phyloP scores from a whole-genome alignment of 2,329 filamentous ascomycete genomes.

The Fusarium sp. region DNA sequence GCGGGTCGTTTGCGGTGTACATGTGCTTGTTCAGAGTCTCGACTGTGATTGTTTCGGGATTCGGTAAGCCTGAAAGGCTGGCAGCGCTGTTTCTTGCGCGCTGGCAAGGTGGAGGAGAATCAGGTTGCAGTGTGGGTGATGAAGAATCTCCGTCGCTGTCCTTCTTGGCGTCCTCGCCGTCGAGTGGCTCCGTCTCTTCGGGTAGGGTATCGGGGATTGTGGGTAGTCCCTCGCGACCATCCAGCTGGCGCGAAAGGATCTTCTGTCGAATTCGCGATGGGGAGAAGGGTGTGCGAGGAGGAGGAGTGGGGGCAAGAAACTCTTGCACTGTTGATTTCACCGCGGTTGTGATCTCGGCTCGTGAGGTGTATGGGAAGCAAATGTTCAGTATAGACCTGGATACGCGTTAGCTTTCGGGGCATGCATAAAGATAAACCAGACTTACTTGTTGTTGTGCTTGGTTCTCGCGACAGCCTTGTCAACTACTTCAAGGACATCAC shows the following conservation, averaged over 20 bases:
- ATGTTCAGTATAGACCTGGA: conserved; percentile 79
- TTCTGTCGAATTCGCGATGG: conserved; percentile 88
- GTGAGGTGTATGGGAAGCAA: conserved; percentile 96
- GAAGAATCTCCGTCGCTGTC: conserved; percentile 69
- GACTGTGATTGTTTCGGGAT: conserved; percentile 87
- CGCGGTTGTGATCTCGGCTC: conserved; percentile 93
- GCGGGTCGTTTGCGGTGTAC: conserved; percentile 87
- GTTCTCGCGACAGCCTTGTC: conserved; percentile 89
- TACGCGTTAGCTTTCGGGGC: conserved; percentile 16
- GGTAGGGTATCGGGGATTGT: conserved; percentile 63
- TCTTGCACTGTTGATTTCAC: conserved; percentile 89
- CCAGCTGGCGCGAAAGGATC: conserved; percentile 76
- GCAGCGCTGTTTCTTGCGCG: conserved; percentile 48
- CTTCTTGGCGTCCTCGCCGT: conserved; percentile 55
- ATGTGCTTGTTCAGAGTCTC: conserved; percentile 86
- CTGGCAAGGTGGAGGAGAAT: conserved; percentile 59
- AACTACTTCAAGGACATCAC: conserved; percentile 89
- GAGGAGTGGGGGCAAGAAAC: conserved; percentile 78
- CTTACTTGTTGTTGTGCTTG: conserved; percentile 82
- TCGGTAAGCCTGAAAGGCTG: conserved; percentile 61
- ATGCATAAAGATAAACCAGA: background rate
- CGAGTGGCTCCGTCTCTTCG: conserved; percentile 52
- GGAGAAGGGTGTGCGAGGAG: conserved; percentile 80
- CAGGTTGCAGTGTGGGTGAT: conserved; percentile 68
- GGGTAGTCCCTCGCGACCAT: conserved; percentile 58